Percentiles rank a stretch among this genome's conserved stretches.
Evolutionary conservation across 2,329 filamentous ascomycete species (phyloP).

Genomic region (Trichoderma sp.): DNA sequence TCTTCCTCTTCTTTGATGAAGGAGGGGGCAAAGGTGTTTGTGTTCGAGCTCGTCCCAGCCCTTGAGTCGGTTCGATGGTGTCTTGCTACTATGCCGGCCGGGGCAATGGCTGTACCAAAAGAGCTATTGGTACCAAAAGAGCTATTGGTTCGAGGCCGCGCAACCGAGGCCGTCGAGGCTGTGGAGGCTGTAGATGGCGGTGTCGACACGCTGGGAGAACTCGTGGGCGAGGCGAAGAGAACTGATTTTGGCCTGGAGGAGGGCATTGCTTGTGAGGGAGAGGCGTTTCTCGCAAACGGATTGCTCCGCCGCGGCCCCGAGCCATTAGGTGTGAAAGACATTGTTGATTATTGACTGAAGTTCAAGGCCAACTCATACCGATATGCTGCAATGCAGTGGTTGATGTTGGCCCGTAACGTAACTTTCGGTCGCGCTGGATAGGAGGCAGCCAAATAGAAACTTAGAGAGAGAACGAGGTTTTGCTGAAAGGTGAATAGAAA

Average conservation of each 20-base stretch:
- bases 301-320: conserved; percentile 72
- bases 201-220: conserved; percentile 23
- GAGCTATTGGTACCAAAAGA: conserved; percentile 52
- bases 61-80: conserved; percentile 60
- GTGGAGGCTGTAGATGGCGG: conserved; percentile 51
- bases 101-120: conserved; percentile 42
- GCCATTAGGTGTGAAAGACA: conserved; percentile 38
- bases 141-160: conserved; percentile 67
- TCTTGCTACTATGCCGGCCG: conserved; percentile 37
- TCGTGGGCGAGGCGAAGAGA: conserved; percentile 54
- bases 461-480: background rate
- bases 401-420: background rate
- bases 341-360: conserved; percentile 26
- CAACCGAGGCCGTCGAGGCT: conserved; percentile 45
- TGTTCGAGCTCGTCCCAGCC: conserved; percentile 56
- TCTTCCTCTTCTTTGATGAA: conserved; percentile 94
- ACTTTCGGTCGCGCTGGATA: background rate
- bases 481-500: background rate
- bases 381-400: conserved; percentile 17
- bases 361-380: conserved; percentile 26
- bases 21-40: conserved; percentile 87
- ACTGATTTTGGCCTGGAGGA: conserved; percentile 69
- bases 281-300: conserved; percentile 70
- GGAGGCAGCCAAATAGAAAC: background rate
- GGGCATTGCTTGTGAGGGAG: conserved; percentile 61